Evolutionary conservation across 148 eudicot genomes (phyloP), one percentile per base, ranked within the genome.

Genomic region (Cornus suecica): DNA sequence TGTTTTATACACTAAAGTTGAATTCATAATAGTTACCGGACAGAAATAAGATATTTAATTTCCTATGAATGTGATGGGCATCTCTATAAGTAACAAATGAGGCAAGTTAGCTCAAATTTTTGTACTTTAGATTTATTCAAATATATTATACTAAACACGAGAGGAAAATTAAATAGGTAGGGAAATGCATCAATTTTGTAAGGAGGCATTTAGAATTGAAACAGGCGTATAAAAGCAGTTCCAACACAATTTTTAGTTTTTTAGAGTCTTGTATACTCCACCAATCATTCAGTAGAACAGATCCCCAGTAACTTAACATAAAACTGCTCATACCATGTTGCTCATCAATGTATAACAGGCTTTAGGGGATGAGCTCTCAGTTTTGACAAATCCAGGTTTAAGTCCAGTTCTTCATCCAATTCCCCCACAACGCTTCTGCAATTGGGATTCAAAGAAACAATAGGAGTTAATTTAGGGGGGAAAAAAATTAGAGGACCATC

Each of bases 401-500:
- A 91, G 76, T 94, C 98, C 70, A 91, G 84, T 65, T 94, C 98
- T 74, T 91, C 98, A 80, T 94, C 98, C 14, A 94, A 61, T 83
- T 94, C 97, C 10, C 98, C 98, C 31, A 91, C 88, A 34, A 94
- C 79, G 89, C 98, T 87, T 91, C 98, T 91, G 86, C 77, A 82
- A 69, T 29, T 32, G 72, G 56, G 77, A 71, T 30, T 24, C 24
- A 16, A 41, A 25, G 28, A 37, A 30, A 27, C 42, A 31, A 25
- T 31, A 4, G 25, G 18, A 29, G 54, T 72, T 34, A 51, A 52
- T 5, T 9, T 20, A 67, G n/a, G 48, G 31, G 4, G 37, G 0
- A 58, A 45, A 11, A 61, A 71, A 71, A 27, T 24, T n/a, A 24
- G 28, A 20, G 2, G 10, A 37, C 16, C 31, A 16, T 45, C 20